Percentiles rank a stretch among this genome's conserved stretches.
phyloP scores from a whole-genome alignment of 2,329 filamentous ascomycete species.

The Ophiostoma quercus region DNA sequence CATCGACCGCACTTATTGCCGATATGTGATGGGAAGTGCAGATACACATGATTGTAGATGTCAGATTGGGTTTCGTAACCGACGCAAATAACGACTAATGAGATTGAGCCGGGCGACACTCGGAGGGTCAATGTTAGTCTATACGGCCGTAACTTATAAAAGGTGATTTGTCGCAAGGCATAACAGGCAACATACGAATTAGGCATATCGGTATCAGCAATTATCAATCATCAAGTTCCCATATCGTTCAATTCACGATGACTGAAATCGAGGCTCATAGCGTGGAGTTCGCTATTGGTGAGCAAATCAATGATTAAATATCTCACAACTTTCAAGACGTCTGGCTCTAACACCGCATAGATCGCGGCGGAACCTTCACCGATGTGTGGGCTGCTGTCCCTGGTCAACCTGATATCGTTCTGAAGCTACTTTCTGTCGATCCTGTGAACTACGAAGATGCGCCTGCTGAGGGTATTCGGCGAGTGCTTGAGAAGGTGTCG shows the following conservation, averaged over 20 bases:
- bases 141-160: neutral
- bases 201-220: neutral
- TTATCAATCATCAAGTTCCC: neutral
- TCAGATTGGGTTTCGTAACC: neutral
- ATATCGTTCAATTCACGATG: neutral
- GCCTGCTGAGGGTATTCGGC: constrained; percentile 63
- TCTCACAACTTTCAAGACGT: neutral
- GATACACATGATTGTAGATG: neutral
- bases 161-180: neutral
- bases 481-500: constrained; percentile 34
- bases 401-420: constrained; percentile 34
- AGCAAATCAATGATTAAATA: neutral
- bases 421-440: constrained; percentile 65
- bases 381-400: constrained; percentile 32
- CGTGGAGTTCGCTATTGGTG: constrained; percentile 3
- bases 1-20: constrained; percentile 1
- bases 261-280: neutral
- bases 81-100: neutral
- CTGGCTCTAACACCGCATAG: neutral
- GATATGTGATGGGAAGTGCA: neutral
- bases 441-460: constrained; percentile 64
- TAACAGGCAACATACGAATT: neutral
- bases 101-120: neutral
- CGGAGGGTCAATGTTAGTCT: neutral
- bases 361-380: constrained; percentile 24